These are phyloP conservation scores for Botrytis pseudocinerea DNA, from an alignment of 2,329 filamentous ascomycete genomes.

Conservation along the genomic window DNA sequence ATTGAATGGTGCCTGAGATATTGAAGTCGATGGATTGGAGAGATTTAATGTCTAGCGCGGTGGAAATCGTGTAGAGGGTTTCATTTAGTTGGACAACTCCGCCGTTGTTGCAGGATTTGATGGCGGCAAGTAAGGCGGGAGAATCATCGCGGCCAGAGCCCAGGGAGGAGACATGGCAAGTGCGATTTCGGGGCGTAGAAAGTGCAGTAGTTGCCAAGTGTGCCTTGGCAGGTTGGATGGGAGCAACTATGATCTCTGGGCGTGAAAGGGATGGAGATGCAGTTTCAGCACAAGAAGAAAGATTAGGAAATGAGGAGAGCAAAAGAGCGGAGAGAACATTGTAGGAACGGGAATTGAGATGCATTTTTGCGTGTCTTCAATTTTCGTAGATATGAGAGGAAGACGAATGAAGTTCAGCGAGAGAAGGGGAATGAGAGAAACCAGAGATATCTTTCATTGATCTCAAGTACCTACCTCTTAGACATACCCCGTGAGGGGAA, in stretches of 20 bases:
- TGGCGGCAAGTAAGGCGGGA: background rate
- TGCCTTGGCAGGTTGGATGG: slow-evolving; percentile 9
- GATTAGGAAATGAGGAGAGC: background rate
- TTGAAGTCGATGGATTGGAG: slow-evolving; percentile 17
- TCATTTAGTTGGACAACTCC: slow-evolving; percentile 13
- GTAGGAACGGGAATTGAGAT: background rate
- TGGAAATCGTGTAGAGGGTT: slow-evolving; percentile 17
- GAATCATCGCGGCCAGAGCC: slow-evolving; percentile 14
- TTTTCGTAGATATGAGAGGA: background rate
- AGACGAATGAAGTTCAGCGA: background rate
- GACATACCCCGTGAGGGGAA: background rate
- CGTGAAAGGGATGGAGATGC: background rate
- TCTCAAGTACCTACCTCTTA: background rate
- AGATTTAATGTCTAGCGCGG: slow-evolving; percentile 1
- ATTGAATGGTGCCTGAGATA: slow-evolving; percentile 16
- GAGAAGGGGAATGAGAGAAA: background rate
- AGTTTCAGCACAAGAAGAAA: background rate
- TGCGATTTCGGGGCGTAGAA: slow-evolving; percentile 12
- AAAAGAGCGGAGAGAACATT: background rate
- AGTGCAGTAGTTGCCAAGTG: background rate
- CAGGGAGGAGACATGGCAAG: slow-evolving; percentile 7
- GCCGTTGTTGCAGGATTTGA: slow-evolving; percentile 18
- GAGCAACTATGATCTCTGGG: slow-evolving; percentile 6
- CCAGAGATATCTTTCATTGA: background rate
- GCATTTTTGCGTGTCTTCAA: background rate